These are phyloP conservation scores for Chenopodium album DNA, from an alignment of 148 eudicot species.

Conservation along the genomic window DNA sequence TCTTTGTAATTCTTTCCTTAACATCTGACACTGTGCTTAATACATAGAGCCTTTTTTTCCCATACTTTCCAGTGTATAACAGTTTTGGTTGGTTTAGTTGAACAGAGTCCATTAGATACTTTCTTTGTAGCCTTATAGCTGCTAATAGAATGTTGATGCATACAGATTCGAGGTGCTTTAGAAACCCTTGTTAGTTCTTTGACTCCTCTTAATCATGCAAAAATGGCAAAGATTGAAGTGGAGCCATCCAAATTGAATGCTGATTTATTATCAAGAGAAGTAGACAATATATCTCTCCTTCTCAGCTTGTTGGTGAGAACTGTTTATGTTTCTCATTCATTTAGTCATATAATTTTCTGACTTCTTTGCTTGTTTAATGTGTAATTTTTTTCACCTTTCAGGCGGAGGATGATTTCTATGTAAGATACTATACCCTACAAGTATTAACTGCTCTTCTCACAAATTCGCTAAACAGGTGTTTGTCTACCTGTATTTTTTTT, in stretches of 20 bases:
- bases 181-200: constrained; percentile 93
- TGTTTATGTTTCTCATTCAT: not conserved
- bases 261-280: constrained; percentile 90
- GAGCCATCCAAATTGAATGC: constrained; percentile 91
- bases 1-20: not conserved
- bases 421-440: constrained; percentile 94
- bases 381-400: constrained; percentile 31
- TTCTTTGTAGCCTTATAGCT: not conserved
- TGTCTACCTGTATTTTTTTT: not conserved
- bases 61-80: not conserved
- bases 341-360: not conserved
- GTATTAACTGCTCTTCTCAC: constrained; percentile 85
- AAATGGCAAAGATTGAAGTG: constrained; percentile 56
- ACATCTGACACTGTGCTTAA: not conserved
- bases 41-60: too few species aligned
- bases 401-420: constrained; percentile 96
- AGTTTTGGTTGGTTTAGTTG: not conserved
- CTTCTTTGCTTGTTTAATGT: constrained; percentile 10
- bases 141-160: constrained; percentile 12
- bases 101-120: not conserved
- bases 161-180: constrained; percentile 94
- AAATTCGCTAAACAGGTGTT: constrained; percentile 81
- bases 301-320: constrained; percentile 81
- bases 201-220: constrained; percentile 77
- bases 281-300: constrained; percentile 81